Evolutionary conservation across 805 yeast species (phyloP).

Genomic region (Hanseniaspora guilliermondii): DNA sequence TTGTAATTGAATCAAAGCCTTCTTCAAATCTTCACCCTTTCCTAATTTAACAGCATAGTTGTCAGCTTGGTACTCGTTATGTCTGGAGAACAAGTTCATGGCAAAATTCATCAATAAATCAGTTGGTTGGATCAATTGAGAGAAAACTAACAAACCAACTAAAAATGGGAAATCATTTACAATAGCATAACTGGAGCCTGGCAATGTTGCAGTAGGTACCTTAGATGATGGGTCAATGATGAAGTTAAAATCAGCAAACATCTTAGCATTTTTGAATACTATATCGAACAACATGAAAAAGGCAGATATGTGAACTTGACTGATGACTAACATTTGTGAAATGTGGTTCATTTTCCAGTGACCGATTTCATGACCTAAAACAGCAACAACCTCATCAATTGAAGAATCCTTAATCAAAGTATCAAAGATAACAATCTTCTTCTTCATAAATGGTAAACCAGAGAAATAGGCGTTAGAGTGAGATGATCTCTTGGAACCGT

Average conservation of each 20-base stretch:
- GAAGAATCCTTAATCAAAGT: constrained; percentile 75
- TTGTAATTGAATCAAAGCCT: constrained; percentile 62
- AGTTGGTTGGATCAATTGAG: constrained; percentile 66
- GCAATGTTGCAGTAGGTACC: constrained; percentile 13
- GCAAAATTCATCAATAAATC: constrained; percentile 55
- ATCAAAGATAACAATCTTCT: constrained; percentile 87
- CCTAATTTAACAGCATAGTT: constrained; percentile 68
- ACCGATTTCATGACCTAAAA: constrained; percentile 96
- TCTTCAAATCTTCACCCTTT: constrained; percentile 51
- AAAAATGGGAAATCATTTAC: constrained; percentile 51
- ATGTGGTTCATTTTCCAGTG: constrained; percentile 93
- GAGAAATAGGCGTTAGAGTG: constrained; percentile 95
- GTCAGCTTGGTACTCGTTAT: constrained; percentile 90
- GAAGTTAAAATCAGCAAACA: constrained; percentile 74
- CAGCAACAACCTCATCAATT: constrained; percentile 76
- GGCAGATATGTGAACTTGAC: constrained; percentile 51
- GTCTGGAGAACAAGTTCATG: constrained; percentile 63
- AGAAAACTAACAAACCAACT: constrained; percentile 70
- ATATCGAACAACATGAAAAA: constrained; percentile 65
- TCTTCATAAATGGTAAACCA: constrained; percentile 86
- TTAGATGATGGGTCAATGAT: constrained; percentile 17
- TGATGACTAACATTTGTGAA: constrained; percentile 54
- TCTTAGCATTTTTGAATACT: constrained; percentile 65
- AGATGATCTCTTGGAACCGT: constrained; percentile 92
- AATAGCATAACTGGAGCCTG: constrained; percentile 16